A percentile compares a stretch with the other conserved stretches of the same genome.
These are phyloP conservation scores for Penicillium sp. DNA, from an alignment of 2,329 filamentous ascomycete species.

Conservation along the genomic window DNA sequence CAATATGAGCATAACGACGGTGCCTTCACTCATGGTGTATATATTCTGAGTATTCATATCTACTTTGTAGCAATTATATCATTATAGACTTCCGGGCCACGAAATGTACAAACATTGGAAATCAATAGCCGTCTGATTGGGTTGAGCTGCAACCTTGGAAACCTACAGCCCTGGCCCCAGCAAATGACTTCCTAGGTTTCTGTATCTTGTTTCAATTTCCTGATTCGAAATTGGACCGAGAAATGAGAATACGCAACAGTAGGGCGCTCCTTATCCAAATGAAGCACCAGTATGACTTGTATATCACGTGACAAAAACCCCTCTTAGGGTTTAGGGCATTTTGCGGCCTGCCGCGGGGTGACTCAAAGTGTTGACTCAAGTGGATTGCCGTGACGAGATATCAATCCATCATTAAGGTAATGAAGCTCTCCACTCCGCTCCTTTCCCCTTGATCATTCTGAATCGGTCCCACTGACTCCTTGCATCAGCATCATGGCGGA, in stretches of 20 bases:
- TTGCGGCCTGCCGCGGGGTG: constrained; percentile 30
- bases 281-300: constrained; percentile 1
- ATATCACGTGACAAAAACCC: constrained; percentile 22
- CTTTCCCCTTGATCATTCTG: not conserved
- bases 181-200: too few relatives aligned
- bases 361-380: constrained; percentile 17
- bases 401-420: constrained; percentile 23
- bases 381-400: not conserved
- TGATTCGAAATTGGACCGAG: too few relatives aligned
- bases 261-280: not conserved
- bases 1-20: not conserved
- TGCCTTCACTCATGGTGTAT: not conserved
- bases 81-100: too few relatives aligned
- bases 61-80: too few relatives aligned
- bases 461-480: not conserved
- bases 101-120: too few relatives aligned
- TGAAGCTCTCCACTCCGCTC: not conserved
- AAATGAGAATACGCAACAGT: too few relatives aligned
- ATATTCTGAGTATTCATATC: not conserved
- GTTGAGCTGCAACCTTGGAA: too few relatives aligned
- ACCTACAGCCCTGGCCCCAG: too few relatives aligned
- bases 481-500: constrained; percentile 35
- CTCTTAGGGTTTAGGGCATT: constrained; percentile 38
- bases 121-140: too few relatives aligned
- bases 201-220: too few relatives aligned